Evolutionary conservation across 2,329 filamentous ascomycete genomes (phyloP), one percentile per base, ranked within the genome.

Genomic region (Exophiala aquamarina): DNA sequence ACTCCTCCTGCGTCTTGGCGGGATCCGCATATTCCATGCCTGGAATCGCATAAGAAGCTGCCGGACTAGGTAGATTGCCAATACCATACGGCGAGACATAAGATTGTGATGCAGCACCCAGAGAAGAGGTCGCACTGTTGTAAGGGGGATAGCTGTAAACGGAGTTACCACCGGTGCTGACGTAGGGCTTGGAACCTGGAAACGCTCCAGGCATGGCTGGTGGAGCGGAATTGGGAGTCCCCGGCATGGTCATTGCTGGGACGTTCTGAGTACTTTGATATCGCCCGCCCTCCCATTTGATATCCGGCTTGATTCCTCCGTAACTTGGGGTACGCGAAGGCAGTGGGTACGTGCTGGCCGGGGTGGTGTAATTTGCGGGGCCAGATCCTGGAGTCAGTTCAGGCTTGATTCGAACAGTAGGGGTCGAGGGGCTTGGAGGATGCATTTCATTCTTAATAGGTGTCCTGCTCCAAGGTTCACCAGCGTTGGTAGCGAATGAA

Each of bases 1-100:
- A 79, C 59, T 90, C 85, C 49, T 86, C 76, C n/a, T 77, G 68
- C 2, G 76, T 78, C 46, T 78, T 73, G 20, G 68, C 70, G 3
- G 74, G 71, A 58, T 81, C 77, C 35, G 52, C 37, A 41, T 34
- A 26, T 19, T 39, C 21, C 14, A 17, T 13, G 33, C 19, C 23
- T 9, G 9, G 28, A 29, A 34, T 39, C 15, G 23, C 41, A 28
- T 20, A 41, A n/a, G n/a, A n/a, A n/a, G n/a, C n/a, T n/a, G n/a
- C n/a, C 39, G 23, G 18, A n/a, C 31, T 20, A 32, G 20, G 10
- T 9, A 26, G 10, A n/a, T 26, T 17, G 26, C 10, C 8, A 18
- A n/a, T 18, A 14, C 21, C 26, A 14, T 28, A 11, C n/a, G 8
- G 17, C 4, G 13, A 32, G n/a, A 13, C 36, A 9, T 17, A 47